Percentiles rank a stretch among this genome's conserved stretches.
Evolutionary conservation across 2,329 filamentous ascomycete species (phyloP).

Genomic region (Aspergillus oerlinghausenensis): DNA sequence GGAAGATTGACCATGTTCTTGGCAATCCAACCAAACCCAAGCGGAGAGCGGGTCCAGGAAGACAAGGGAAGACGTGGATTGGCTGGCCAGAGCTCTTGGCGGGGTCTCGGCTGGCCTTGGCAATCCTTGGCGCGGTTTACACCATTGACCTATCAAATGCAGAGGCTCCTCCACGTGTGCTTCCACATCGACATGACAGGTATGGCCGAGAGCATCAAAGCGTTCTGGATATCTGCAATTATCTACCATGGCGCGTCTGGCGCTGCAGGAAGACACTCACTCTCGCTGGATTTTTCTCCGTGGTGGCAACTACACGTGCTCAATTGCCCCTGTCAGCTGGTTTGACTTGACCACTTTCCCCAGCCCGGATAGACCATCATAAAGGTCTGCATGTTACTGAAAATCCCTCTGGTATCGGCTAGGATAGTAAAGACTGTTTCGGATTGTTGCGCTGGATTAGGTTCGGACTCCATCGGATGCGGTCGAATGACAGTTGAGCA

Average conservation of each 20-base stretch:
- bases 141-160: background rate
- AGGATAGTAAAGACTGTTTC: background rate
- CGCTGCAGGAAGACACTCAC: background rate
- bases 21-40: background rate
- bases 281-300: background rate
- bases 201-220: background rate
- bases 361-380: background rate
- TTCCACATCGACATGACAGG: background rate
- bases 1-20: background rate
- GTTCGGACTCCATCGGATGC: background rate
- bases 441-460: background rate
- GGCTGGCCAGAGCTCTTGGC: background rate
- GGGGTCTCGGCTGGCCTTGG: background rate
- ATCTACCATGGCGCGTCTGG: background rate
- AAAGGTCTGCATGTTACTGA: too few species aligned
- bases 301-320: background rate
- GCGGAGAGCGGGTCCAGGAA: background rate
- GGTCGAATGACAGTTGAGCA: background rate
- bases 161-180: background rate
- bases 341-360: background rate
- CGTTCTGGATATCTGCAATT: background rate
- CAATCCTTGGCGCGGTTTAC: background rate
- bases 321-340: background rate
- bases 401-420: background rate
- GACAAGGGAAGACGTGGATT: background rate